Conservation (phyloP, 1,284 basidiomycete genomes). For the Tremellales sp. region DNA sequence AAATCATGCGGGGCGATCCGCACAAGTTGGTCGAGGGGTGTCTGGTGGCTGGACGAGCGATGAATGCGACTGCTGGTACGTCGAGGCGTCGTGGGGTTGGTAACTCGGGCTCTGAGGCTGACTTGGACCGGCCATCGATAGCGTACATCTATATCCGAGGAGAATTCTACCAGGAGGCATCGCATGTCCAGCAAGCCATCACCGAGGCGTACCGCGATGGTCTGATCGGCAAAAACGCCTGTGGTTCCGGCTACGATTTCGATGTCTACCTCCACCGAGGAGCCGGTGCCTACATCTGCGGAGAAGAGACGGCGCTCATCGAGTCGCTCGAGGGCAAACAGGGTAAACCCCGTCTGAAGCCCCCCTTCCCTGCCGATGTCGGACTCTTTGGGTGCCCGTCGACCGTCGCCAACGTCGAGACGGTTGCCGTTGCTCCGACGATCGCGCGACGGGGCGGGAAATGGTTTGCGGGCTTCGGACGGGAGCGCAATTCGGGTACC, state of each 20-base stretch:
- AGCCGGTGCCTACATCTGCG: conserved; percentile 97
- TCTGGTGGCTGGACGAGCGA: conserved; percentile 91
- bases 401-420: conserved; percentile 98
- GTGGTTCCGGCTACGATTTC: conserved; percentile 87
- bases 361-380: conserved; percentile 98
- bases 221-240: conserved; percentile 88
- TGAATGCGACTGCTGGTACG: conserved; percentile 84
- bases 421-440: conserved; percentile 93
- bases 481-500: conserved; percentile 90
- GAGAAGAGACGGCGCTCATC: conserved; percentile 97
- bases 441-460: conserved; percentile 84
- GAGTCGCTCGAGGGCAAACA: conserved; percentile 96
- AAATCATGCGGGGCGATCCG: conserved; percentile 95
- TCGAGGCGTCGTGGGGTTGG: conserved; percentile 5
- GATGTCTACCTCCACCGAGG: conserved; percentile 97
- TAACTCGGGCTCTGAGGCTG: background rate
- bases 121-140: no score
- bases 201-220: conserved; percentile 90
- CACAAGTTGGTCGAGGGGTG: conserved; percentile 98
- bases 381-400: conserved; percentile 95
- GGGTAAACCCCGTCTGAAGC: conserved; percentile 95
- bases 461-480: conserved; percentile 94
- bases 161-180: conserved; percentile 94
- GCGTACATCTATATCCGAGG: conserved; percentile 99
- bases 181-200: conserved; percentile 90